Conservation (phyloP, 148 eudicot species). For the Chenopodium formosanum region DNA sequence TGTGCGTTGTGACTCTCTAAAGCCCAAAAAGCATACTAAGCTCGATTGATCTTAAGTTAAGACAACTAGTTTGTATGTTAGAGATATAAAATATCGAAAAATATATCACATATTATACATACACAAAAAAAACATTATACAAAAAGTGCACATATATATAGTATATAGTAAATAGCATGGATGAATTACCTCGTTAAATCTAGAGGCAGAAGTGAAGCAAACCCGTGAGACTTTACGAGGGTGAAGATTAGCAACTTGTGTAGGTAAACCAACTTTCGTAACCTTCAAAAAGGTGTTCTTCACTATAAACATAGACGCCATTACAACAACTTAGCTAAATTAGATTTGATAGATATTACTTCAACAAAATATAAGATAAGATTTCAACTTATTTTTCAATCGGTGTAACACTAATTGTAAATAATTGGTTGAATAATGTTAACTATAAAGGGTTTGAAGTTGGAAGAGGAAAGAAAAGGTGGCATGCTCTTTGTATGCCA, state of each 20-base stretch:
- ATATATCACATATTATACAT: too few relatives aligned
- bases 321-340: conserved; percentile 8
- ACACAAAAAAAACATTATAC: too few relatives aligned
- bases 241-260: conserved; percentile 28
- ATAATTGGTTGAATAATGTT: neutral
- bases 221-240: conserved; percentile 53
- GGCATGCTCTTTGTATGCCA: conserved; percentile 32
- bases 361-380: neutral
- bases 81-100: too few relatives aligned
- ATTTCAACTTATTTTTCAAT: too few relatives aligned
- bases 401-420: neutral
- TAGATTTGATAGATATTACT: neutral
- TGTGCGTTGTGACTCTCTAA: too few relatives aligned
- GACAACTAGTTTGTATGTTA: too few relatives aligned
- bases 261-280: conserved; percentile 33
- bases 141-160: too few relatives aligned
- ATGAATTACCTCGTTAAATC: conserved; percentile 29
- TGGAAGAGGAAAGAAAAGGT: conserved; percentile 22
- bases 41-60: too few relatives aligned
- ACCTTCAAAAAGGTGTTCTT: conserved; percentile 43
- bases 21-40: too few relatives aligned
- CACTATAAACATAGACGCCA: conserved; percentile 46
- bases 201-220: conserved; percentile 56
- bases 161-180: too few relatives aligned
- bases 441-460: neutral